Base-by-base conservation (phyloP, 306 rosid species). In the Lupinus albus region DNA sequence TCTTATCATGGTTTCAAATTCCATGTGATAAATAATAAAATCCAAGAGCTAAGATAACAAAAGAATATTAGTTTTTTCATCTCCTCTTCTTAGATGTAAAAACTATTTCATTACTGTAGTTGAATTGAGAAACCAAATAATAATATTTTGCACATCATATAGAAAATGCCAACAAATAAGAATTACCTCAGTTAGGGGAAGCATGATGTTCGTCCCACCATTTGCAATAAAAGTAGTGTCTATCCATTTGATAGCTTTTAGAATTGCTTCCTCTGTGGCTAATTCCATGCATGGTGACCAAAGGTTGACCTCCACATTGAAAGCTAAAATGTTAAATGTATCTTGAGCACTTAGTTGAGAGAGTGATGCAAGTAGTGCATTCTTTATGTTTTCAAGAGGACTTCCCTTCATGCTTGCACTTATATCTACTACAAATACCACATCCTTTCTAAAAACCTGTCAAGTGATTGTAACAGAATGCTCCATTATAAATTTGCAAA, bases 341-440 rank as follows among this genome's bases (percentile, higher is more conserved):
- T 93, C 98, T 71, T 83, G 81, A 0, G 61, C 67, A 67, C 82
- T 74, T 35, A 93, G 86, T 36, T 77, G 77, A 71, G 82, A 86
- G 25, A 93, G 91, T 12, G 96, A 84, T 17, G 86, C 79, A 64
- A 84, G 71, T 14, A 93, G 61, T 10, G 96, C 88, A 63, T 64
- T 87, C 85, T 88, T 93, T 60, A 78, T 70, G 47, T 71, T 81
- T 78, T 88, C 96, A 72, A 93, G 84, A 64, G 97, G 87, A 59
- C 69, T 77, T 77, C 95, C 98, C 73, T 32, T 67, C 98, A 89
- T 93, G 84, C 98, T 93, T 79, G 74, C 90, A 78, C 98, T 93
- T 45, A 68, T 79, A 74, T 93, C 98, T 67, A 88, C 74, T 47
- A 89, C 21, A 74, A 89, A 89, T 71, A 89, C 91, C 81, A 83